Evolutionary conservation across 139 green algal genomes (phyloP).

Genomic region (Volvox africanus): DNA sequence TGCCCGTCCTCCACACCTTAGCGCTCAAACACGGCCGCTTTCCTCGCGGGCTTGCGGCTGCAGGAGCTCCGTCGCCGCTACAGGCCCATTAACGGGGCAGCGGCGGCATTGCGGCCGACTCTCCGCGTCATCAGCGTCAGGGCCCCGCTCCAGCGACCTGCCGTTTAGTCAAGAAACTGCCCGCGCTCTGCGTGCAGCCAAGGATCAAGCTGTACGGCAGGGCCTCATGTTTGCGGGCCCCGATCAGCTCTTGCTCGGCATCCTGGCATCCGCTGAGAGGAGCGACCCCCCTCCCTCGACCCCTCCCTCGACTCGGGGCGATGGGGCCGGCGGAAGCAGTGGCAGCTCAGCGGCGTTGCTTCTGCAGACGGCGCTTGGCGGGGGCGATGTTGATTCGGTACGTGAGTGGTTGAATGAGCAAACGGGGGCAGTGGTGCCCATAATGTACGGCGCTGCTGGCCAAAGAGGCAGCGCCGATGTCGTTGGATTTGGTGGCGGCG

Average conservation of each 20-base stretch:
- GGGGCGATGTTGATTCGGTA: background rate
- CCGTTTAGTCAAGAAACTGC: background rate
- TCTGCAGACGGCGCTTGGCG: background rate
- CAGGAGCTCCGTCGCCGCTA: background rate
- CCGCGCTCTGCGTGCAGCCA: background rate
- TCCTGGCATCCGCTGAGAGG: background rate
- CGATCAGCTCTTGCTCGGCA: constrained; percentile 21
- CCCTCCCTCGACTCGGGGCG: background rate
- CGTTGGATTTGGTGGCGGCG: background rate
- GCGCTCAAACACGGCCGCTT: too few species aligned
- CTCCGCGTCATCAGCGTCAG: background rate
- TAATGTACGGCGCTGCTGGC: background rate
- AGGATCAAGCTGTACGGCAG: constrained; percentile 24
- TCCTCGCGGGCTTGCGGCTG: too few species aligned
- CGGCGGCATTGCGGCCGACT: background rate
- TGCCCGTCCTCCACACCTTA: too few species aligned
- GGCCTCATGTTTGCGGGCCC: constrained; percentile 36
- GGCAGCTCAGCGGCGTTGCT: background rate
- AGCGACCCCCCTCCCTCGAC: too few species aligned
- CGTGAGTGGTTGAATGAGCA: constrained; percentile 41
- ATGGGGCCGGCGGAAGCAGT: background rate
- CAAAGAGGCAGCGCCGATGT: too few species aligned
- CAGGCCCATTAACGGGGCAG: too few species aligned
- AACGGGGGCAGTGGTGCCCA: background rate
- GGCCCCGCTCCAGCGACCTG: background rate